A percentile compares a stretch with the other conserved stretches of the same genome.
phyloP scores from a whole-genome alignment of 768 basidiomycete species.

The Leccinellum luteum region DNA sequence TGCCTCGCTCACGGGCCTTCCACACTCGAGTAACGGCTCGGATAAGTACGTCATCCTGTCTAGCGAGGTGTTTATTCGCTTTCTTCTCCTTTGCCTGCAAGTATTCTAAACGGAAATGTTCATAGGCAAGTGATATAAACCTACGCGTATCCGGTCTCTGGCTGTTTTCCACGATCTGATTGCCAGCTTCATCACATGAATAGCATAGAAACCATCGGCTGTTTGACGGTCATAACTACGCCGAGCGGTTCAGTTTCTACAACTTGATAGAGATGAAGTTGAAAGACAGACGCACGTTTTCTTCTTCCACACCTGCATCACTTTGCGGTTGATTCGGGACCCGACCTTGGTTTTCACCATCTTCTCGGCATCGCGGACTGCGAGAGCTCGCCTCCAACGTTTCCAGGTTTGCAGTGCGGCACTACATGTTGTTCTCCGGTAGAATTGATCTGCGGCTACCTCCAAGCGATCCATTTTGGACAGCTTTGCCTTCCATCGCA shows the following conservation, averaged over 20 bases:
- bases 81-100: constrained; percentile 54
- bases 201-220: constrained; percentile 44
- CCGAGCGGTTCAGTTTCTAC: constrained; percentile 3
- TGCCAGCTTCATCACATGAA: constrained; percentile 41
- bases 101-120: constrained; percentile 9
- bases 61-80: constrained; percentile 52
- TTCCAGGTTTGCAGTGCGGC: constrained; percentile 47
- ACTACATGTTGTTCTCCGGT: constrained; percentile 37
- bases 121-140: constrained; percentile 17
- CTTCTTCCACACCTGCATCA: constrained; percentile 56
- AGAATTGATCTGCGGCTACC: constrained; percentile 48
- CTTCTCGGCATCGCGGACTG: constrained; percentile 46
- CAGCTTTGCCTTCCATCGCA: constrained; percentile 52
- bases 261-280: background rate
- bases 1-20: constrained; percentile 66
- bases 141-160: constrained; percentile 48
- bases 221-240: constrained; percentile 43
- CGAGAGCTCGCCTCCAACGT: constrained; percentile 50
- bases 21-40: constrained; percentile 61
- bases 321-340: constrained; percentile 46
- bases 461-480: constrained; percentile 43
- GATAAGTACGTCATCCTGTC: constrained; percentile 57
- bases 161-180: constrained; percentile 57
- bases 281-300: constrained; percentile 44
- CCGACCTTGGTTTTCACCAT: constrained; percentile 43